Conservation (phyloP, 2,329 filamentous ascomycete species). For the Pyricularia grisea region DNA sequence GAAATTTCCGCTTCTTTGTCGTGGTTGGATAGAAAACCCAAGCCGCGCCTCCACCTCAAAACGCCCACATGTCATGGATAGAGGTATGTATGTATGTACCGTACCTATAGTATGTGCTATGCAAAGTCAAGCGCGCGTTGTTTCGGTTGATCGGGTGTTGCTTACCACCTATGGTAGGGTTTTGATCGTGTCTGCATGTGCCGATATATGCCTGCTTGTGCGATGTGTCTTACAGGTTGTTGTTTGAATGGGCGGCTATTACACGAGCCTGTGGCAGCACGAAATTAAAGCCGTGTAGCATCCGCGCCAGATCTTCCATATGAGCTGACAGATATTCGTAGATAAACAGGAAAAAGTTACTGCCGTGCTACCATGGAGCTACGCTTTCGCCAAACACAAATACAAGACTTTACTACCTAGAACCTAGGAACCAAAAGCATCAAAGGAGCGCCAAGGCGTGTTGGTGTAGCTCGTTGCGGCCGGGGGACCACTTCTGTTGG, state of each 20-base stretch:
- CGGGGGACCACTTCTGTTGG: neutral
- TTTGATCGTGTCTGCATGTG: neutral
- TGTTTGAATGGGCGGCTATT: neutral
- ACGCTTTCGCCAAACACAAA: neutral
- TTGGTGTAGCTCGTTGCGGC: neutral
- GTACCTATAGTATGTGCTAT: neutral
- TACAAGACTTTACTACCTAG: neutral
- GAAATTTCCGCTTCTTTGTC: neutral
- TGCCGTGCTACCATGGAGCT: neutral
- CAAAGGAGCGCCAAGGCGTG: neutral
- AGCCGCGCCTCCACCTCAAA: neutral
- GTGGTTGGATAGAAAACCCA: neutral
- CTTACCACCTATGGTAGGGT: neutral
- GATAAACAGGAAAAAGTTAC: neutral
- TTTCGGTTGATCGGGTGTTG: neutral
- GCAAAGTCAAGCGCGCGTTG: neutral
- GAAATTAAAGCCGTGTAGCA: neutral
- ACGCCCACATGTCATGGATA: no score
- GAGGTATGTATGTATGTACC: neutral
- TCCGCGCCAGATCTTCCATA: neutral
- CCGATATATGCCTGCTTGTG: neutral
- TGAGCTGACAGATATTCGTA: neutral
- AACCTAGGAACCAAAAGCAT: neutral
- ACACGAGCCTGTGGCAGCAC: neutral
- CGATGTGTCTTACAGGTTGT: neutral